Base-by-base conservation (phyloP, 2,329 filamentous ascomycete species). In the Penicillium palitans region DNA sequence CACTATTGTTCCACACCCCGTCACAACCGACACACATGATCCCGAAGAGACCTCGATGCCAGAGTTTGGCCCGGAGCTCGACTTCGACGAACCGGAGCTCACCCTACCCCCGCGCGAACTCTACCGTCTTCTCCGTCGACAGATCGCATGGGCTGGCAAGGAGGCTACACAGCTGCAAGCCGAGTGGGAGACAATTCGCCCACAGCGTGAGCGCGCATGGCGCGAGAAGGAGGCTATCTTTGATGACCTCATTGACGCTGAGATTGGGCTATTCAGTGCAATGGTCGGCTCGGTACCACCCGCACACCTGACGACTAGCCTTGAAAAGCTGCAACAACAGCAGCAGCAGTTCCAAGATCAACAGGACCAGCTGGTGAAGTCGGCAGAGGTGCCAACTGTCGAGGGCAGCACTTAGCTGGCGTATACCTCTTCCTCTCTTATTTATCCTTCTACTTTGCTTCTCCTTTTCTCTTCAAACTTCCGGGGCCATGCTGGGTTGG, bases 111-210 rank as follows among this genome's bases (percentile, higher is more conserved):
- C 77, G 2, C 73, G 71, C 15, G 73, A 80, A 46, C 72, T 80
- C 25, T 80, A 76, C 61, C 72, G 77, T 31, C 66, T 81, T 4
- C 71, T 81, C 12, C 77, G 78, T 35, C 73, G 79, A 21, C 79
- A 81, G 63, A 74, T 81, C 21, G 69, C 74, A 55, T 81, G 79
- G 79, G 78, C 79, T 1, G 75, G 79, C 60, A 70, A 79, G 42
- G 79, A 80, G 57, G 69, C 70, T 1, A 61, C 61, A 6, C 67
- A 72, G 37, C 65, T 81, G n/a, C 69, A 73, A 19, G 64, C 66
- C 2, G 74, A 80, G 44, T 77, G 76, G 72, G 70, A 76, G 45
- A 65, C 66, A 37, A 69, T 78, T 33, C 66, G 71, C 42, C 71
- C 70, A 15, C 71, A 72, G 63, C 67, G 77, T 21, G 75, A 75